Percentiles rank a stretch among this genome's conserved stretches.
Conservation (phyloP, 2,329 filamentous ascomycete species). For the Colletotrichum musae region DNA sequence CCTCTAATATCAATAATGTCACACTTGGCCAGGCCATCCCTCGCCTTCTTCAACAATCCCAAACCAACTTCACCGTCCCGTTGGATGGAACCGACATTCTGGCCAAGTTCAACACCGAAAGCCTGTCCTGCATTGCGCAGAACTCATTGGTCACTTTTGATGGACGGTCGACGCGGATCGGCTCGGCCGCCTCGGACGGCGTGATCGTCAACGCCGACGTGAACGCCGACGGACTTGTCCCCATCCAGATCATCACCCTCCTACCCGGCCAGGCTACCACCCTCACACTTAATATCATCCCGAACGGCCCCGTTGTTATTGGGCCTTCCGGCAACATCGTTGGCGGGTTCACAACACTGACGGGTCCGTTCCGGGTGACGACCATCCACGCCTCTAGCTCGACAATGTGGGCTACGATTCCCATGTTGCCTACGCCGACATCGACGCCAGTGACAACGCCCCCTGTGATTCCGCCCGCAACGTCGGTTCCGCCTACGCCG, state of each 20-base stretch:
- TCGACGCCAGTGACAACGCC: conserved; percentile 43
- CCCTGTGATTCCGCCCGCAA: conserved; percentile 36
- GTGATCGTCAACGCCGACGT: conserved; percentile 37
- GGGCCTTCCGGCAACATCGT: conserved; percentile 41
- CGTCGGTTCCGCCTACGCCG: conserved; percentile 42
- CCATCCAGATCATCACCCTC: conserved; percentile 47
- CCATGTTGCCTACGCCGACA: conserved; percentile 44
- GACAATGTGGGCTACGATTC: conserved; percentile 51
- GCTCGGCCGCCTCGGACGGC: conserved; percentile 45
- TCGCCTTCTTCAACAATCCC: conserved; percentile 76
- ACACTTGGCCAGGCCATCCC: conserved; percentile 87
- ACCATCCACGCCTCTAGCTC: conserved; percentile 42
- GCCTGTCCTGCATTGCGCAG: conserved; percentile 85
- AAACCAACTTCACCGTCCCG: conserved; percentile 81
- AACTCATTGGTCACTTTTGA: conserved; percentile 92
- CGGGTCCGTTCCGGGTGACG: conserved; percentile 44
- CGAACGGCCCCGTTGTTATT: conserved; percentile 37
- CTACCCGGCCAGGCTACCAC: conserved; percentile 47
- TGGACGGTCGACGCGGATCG: conserved; percentile 61
- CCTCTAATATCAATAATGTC: conserved; percentile 70
- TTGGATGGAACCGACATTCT: conserved; percentile 80
- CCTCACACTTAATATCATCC: conserved; percentile 51
- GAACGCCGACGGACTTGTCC: conserved; percentile 38
- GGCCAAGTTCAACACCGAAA: conserved; percentile 80
- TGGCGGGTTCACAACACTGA: conserved; percentile 45